These are phyloP conservation scores for Fusarium sp. DNA, from an alignment of 2,329 filamentous ascomycete genomes.

Conservation along the genomic window DNA sequence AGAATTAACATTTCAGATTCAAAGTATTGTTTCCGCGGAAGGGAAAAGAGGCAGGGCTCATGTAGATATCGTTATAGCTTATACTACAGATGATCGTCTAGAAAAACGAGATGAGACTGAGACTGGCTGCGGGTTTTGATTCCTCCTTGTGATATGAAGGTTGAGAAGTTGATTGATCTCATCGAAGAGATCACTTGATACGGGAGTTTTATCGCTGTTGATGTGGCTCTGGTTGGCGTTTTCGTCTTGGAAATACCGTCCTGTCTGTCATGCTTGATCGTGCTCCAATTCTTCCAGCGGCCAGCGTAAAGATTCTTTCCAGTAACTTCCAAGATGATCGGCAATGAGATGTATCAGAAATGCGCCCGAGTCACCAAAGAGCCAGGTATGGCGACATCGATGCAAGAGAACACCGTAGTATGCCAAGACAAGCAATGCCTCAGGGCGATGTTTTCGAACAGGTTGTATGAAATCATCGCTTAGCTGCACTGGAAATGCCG, in stretches of 20 bases:
- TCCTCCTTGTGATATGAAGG: background rate
- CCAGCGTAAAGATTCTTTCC: conserved; percentile 53
- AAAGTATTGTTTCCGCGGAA: conserved; percentile 10
- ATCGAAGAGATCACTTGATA: too few relatives aligned
- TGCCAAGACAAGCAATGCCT: conserved; percentile 62
- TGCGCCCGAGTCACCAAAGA: conserved; percentile 54
- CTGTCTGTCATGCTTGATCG: conserved; percentile 43
- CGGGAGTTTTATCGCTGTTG: too few relatives aligned
- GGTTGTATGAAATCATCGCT: conserved; percentile 53
- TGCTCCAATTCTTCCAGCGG: conserved; percentile 50
- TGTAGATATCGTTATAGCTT: conserved; percentile 36
- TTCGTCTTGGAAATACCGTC: too few relatives aligned
- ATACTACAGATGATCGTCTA: conserved; percentile 22
- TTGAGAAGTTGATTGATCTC: background rate
- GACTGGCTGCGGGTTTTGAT: background rate
- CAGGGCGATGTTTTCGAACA: conserved; percentile 54
- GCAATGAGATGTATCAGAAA: conserved; percentile 52
- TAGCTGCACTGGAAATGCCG: conserved; percentile 52
- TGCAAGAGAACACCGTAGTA: conserved; percentile 65
- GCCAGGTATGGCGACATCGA: conserved; percentile 56
- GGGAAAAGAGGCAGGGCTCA: background rate
- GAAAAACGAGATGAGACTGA: conserved; percentile 5
- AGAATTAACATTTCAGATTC: conserved; percentile 32
- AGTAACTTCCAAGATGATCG: conserved; percentile 52
- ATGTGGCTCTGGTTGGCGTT: too few relatives aligned